Evolutionary conservation across 1,139 yeast genomes (phyloP), one percentile per base, ranked within the genome.

Genomic region (Diutina rugosa): DNA sequence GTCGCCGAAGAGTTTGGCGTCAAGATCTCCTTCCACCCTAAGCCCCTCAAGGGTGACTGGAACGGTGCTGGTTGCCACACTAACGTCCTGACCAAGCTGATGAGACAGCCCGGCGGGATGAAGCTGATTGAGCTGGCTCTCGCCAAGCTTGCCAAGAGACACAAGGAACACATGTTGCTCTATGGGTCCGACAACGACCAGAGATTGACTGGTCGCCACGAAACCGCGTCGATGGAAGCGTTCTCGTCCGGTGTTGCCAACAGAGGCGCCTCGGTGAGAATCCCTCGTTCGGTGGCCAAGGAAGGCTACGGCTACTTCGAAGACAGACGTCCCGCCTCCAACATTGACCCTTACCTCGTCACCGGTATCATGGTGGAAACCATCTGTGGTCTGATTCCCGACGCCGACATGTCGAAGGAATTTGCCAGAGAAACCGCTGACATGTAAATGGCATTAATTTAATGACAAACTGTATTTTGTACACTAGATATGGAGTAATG

Each of bases 11-110:
- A 93, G 75, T 93, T 93, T 69, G 98, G 97, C 70, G 95, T 93
- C 72, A 91, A 90, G 85, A 91, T 93, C 67, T 90, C 98, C 56
- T 87, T 91, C 87, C 99, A 93, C 82, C 99, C 99, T 75, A 93
- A 93, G 83, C 99, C 97, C 65, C 82, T 90, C 74, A 83, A 86
- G 80, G 99, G 99, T 67, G 98, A 93, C 77, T 93, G 98, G 98
- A 93, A 93, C 76, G 99, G 99, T 80, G 98, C 99, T 72, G 99
- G 99, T 69, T 91, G 98, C 81, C 99, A 93, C 79, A 93, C 99
- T 72, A 93, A 93, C 73, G 98, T 93, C 62, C 90, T 97, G 56
- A 93, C 99, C 67, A 83, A 80, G 75, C 71, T 70, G 56, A 93
- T 91, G 98, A 90, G 99, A 81, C 73, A 72, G 54, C 87, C 90